Base-by-base conservation (phyloP, 2,329 filamentous ascomycete species). In the Nannizziopsis barbatae region DNA sequence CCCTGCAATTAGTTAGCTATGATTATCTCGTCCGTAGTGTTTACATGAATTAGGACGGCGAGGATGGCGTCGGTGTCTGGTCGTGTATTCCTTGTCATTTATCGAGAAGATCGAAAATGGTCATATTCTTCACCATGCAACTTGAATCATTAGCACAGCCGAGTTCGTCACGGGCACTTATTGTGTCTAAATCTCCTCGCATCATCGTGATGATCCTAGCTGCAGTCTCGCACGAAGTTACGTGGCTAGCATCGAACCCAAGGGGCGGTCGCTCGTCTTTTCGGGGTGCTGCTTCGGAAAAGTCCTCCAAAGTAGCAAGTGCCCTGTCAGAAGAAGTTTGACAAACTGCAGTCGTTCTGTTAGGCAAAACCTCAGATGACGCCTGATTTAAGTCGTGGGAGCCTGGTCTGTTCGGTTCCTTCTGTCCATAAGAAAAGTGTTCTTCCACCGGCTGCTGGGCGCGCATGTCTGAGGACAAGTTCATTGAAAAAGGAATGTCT, bases 121-220 rank as follows among this genome's bases (percentile, higher is more conserved):
- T 43, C 50, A 55, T 51, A 44, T 55, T 57, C 11, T 49, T 51
- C 42, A 57, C 54, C 42, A 39, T 50, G 41, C 56, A 57, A 11
- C 10, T 45, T 18, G n/a, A 32, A 11, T 48, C 47, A n/a, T 50
- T n/a, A n/a, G 44, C 11, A 52, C 55, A 57, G 15, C 54, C 55
- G 5, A 57, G 45, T 45, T 57, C 53, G 8, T 44, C 46, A 9
- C 54, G 53, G 14, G 56, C 52, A 14, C 44, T 43, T 20, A 52
- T 38, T 12, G 45, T 36, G 30, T 51, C 50, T 12, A 44, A 22
- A 15, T 53, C 33, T 15, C 54, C 53, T 15, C 55, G 54, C 50
- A 57, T 54, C 33, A 49, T 45, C 6, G 54, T 52, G n/a, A 57
- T 56, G 31, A 57, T 56, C 11, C 48, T 52, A 31, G 55, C 56